Percentiles rank a stretch among this genome's conserved stretches.
Conservation (phyloP, 2,329 filamentous ascomycete genomes). For the Calycina herbarum region DNA sequence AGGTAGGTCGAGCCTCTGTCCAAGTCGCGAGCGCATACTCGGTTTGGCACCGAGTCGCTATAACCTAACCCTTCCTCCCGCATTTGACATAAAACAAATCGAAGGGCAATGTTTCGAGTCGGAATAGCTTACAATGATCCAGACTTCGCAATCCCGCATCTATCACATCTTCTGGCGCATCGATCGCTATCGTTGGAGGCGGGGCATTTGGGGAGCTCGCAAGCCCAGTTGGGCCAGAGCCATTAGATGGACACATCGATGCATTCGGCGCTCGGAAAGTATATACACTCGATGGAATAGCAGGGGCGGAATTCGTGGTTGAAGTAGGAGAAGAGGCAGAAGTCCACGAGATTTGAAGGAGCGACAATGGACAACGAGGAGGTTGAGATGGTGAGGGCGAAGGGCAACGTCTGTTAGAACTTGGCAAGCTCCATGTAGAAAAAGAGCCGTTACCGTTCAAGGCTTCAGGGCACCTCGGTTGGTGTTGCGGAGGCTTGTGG, state of each 20-base stretch:
- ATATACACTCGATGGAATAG: constrained; percentile 19
- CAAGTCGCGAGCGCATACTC: background rate
- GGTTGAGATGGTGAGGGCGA: background rate
- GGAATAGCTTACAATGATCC: constrained; percentile 65
- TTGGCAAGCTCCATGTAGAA: background rate
- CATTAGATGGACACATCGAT: constrained; percentile 39
- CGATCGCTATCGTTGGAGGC: constrained; percentile 33
- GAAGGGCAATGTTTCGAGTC: background rate
- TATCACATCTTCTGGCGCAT: constrained; percentile 39
- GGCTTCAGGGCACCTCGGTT: constrained; percentile 1
- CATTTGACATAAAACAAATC: background rate
- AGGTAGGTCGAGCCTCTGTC: background rate
- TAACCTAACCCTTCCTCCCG: background rate
- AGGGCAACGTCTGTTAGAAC: background rate
- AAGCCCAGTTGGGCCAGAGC: constrained; percentile 34
- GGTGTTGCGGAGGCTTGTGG: background rate
- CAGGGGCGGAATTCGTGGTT: constrained; percentile 2
- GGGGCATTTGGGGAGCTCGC: constrained; percentile 34
- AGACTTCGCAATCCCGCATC: constrained; percentile 80
- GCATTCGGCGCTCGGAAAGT: constrained; percentile 34
- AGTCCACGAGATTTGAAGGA: constrained; percentile 25
- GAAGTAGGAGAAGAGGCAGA: background rate
- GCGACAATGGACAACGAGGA: constrained; percentile 22
- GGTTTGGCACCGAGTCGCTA: background rate
- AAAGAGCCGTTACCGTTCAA: too few species aligned